Evolutionary conservation across 2,329 filamentous ascomycete genomes (phyloP).

Genomic region (Trichoderma atroviride): DNA sequence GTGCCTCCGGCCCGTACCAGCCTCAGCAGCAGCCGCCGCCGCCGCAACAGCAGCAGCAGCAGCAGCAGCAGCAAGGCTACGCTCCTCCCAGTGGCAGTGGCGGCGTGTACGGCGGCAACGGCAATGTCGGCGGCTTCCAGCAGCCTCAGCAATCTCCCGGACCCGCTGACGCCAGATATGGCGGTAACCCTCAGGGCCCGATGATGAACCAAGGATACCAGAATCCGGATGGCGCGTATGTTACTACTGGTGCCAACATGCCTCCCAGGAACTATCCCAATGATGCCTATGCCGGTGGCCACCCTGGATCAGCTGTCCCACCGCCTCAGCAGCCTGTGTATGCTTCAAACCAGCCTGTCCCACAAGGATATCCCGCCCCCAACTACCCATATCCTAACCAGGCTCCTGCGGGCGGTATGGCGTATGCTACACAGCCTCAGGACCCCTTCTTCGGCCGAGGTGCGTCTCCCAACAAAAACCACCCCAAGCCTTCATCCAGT

Average conservation of each 20-base stretch:
- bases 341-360: constrained; percentile 38
- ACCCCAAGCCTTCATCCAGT: constrained; percentile 23
- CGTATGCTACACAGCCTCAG: constrained; percentile 48
- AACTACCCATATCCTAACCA: constrained; percentile 42
- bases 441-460: constrained; percentile 63
- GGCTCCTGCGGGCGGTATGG: constrained; percentile 39
- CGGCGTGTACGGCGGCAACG: constrained; percentile 37
- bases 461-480: constrained; percentile 50
- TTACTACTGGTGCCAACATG: constrained; percentile 43
- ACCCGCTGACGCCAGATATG: constrained; percentile 41
- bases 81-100: constrained; percentile 38
- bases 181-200: constrained; percentile 35
- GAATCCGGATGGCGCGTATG: constrained; percentile 40
- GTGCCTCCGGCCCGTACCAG: constrained; percentile 45
- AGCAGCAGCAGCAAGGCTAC: constrained; percentile 30
- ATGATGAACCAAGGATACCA: constrained; percentile 40
- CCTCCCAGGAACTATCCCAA: constrained; percentile 32
- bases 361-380: constrained; percentile 39
- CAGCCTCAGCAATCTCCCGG: constrained; percentile 39
- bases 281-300: constrained; percentile 40
- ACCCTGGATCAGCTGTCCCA: constrained; percentile 37
- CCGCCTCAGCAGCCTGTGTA: constrained; percentile 40
- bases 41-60: constrained; percentile 29
- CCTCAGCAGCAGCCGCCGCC: constrained; percentile 28
- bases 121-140: constrained; percentile 37